phyloP scores from a whole-genome alignment of 2,329 filamentous ascomycete genomes.

The Sarocladium oryzae region DNA sequence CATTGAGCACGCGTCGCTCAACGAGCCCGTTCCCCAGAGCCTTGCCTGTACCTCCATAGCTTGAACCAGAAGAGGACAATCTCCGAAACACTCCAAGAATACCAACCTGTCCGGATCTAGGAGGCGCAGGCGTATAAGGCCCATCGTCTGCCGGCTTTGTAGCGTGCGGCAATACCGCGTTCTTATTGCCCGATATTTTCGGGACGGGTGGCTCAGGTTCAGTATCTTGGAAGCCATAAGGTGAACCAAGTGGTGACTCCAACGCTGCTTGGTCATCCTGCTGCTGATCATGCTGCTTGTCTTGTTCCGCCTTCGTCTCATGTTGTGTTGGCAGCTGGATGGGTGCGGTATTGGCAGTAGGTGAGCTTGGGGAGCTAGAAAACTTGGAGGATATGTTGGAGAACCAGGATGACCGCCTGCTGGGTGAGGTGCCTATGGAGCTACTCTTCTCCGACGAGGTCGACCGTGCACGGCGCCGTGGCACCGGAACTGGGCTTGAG shows the following conservation, averaged over 20 bases:
- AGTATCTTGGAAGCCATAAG: background rate
- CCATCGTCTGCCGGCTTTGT: constrained; percentile 51
- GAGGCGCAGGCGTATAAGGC: constrained; percentile 69
- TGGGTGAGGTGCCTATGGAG: constrained; percentile 32
- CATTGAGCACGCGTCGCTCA: constrained; percentile 74
- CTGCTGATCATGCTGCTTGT: constrained; percentile 8
- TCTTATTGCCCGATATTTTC: constrained; percentile 41
- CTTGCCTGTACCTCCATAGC: constrained; percentile 16
- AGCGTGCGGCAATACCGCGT: constrained; percentile 53
- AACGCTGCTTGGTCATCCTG: background rate
- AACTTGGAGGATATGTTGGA: constrained; percentile 91
- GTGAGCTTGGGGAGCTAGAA: constrained; percentile 49
- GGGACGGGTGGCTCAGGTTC: constrained; percentile 38
- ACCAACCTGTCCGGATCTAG: constrained; percentile 59
- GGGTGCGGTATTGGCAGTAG: constrained; percentile 22
- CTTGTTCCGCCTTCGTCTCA: constrained; percentile 6
- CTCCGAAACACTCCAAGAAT: constrained; percentile 80
- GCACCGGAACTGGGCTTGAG: constrained; percentile 11
- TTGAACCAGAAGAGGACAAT: constrained; percentile 61
- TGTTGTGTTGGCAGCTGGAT: constrained; percentile 13
- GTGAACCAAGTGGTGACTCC: background rate
- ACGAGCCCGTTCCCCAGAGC: constrained; percentile 59
- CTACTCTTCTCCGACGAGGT: constrained; percentile 29
- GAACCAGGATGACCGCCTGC: constrained; percentile 80
- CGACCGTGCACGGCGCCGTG: constrained; percentile 25